phyloP scores from a whole-genome alignment of 2,329 filamentous ascomycete species.

The Fusarium bactridioides region DNA sequence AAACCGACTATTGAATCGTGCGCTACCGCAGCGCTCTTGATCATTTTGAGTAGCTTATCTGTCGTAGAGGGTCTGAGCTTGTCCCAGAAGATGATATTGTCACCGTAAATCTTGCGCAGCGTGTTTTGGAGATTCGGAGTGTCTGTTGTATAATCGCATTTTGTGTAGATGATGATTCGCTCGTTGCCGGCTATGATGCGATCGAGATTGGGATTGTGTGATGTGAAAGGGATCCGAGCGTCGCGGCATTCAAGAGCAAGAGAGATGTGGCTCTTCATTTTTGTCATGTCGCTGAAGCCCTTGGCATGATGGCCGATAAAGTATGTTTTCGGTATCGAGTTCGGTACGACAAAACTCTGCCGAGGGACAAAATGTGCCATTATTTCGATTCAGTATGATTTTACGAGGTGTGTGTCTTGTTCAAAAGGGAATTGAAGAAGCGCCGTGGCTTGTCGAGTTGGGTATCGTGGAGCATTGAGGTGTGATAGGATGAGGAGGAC shows the following conservation, averaged over 20 bases:
- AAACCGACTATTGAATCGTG: slow-evolving; percentile 76
- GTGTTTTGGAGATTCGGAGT: slow-evolving; percentile 39
- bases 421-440: neutral
- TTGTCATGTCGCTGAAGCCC: slow-evolving; percentile 79
- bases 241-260: slow-evolving; percentile 95
- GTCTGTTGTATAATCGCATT: slow-evolving; percentile 74
- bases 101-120: slow-evolving; percentile 47
- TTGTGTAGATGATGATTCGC: slow-evolving; percentile 89
- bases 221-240: slow-evolving; percentile 87
- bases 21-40: slow-evolving; percentile 44
- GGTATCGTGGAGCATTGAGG: neutral
- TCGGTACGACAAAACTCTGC: slow-evolving; percentile 72
- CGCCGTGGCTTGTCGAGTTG: neutral
- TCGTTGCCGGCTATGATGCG: slow-evolving; percentile 74
- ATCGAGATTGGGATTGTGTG: slow-evolving; percentile 90
- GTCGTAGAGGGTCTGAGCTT: slow-evolving; percentile 48
- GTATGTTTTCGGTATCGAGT: slow-evolving; percentile 85
- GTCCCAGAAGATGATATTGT: slow-evolving; percentile 55
- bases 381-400: neutral
- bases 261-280: slow-evolving; percentile 80
- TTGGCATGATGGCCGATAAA: slow-evolving; percentile 92
- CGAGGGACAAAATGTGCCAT: slow-evolving; percentile 74
- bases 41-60: slow-evolving; percentile 49
- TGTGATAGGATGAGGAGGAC: slow-evolving; percentile 1
- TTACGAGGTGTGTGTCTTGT: neutral